Percentiles rank a stretch among this genome's conserved stretches.
These are phyloP conservation scores for Nothophaeocryptopus gaeumannii DNA, from an alignment of 2,329 filamentous ascomycete species.

Conservation along the genomic window DNA sequence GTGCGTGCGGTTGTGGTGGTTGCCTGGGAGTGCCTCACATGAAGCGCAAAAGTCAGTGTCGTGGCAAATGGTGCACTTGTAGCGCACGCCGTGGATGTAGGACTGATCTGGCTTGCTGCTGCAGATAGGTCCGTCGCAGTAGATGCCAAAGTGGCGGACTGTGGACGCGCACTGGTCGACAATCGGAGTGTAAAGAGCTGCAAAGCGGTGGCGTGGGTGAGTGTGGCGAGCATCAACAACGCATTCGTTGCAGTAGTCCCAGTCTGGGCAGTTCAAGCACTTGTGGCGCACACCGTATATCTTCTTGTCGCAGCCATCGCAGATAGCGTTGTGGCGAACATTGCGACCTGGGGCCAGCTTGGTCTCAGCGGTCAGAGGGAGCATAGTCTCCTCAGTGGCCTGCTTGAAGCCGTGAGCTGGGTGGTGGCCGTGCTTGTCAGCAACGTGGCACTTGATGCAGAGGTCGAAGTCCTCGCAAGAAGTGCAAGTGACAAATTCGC, in stretches of 20 bases:
- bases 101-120: conserved; percentile 52
- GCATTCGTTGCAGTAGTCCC: conserved; percentile 88
- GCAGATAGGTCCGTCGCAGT: conserved; percentile 92
- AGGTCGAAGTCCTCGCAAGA: conserved; percentile 88
- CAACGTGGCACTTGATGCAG: conserved; percentile 76
- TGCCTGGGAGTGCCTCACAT: conserved; percentile 84
- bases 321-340: conserved; percentile 80
- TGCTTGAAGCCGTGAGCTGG: conserved; percentile 78
- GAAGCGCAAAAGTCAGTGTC: conserved; percentile 93
- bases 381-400: conserved; percentile 60
- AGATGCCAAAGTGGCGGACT: conserved; percentile 75
- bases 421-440: conserved; percentile 81
- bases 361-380: conserved; percentile 60
- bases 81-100: conserved; percentile 79
- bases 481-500: conserved; percentile 79
- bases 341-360: conserved; percentile 79
- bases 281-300: conserved; percentile 92
- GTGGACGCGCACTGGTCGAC: conserved; percentile 43
- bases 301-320: conserved; percentile 87
- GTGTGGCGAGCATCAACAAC: conserved; percentile 62
- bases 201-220: conserved; percentile 85
- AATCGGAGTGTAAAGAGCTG: conserved; percentile 76
- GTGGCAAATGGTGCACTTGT: conserved; percentile 95
- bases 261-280: conserved; percentile 94
- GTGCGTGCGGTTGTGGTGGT: conserved; percentile 90